Evolutionary conservation across 2,329 filamentous ascomycete genomes (phyloP).

Genomic region (Rasamsonia emersonii): DNA sequence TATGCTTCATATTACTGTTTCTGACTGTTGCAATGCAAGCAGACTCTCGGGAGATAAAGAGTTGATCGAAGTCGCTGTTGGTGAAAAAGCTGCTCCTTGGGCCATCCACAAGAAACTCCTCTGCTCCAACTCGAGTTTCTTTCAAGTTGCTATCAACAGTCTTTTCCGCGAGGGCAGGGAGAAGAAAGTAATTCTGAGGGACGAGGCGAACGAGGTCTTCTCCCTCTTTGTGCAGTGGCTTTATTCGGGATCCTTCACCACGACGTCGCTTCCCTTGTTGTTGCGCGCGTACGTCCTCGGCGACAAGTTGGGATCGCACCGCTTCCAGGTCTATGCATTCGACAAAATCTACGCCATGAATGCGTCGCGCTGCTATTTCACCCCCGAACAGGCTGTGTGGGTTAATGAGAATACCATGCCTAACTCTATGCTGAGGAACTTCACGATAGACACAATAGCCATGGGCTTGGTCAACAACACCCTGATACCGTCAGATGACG

Average conservation of each 20-base stretch:
- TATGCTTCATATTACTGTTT: background rate
- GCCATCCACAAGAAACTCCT: constrained; percentile 8
- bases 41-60: constrained; percentile 5
- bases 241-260: constrained; percentile 6
- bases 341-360: constrained; percentile 5
- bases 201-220: constrained; percentile 6
- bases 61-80: constrained; percentile 9
- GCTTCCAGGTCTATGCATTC: constrained; percentile 3
- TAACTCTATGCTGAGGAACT: constrained; percentile 4
- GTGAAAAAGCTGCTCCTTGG: constrained; percentile 3
- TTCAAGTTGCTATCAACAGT: constrained; percentile 3
- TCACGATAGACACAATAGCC: constrained; percentile 8
- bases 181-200: constrained; percentile 5
- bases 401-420: constrained; percentile 5
- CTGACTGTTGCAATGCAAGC: background rate
- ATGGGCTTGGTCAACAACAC: constrained; percentile 4
- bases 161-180: constrained; percentile 6
- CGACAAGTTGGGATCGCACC: constrained; percentile 3
- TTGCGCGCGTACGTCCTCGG: constrained; percentile 7
- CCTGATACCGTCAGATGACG: constrained; percentile 1
- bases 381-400: constrained; percentile 5
- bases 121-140: constrained; percentile 3
- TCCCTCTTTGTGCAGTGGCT: constrained; percentile 10
- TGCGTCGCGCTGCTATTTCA: constrained; percentile 1
- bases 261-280: constrained; percentile 1